A percentile compares a stretch with the other conserved stretches of the same genome.
phyloP scores from a whole-genome alignment of 2,329 filamentous ascomycete genomes.

The Talaromyces sp. region DNA sequence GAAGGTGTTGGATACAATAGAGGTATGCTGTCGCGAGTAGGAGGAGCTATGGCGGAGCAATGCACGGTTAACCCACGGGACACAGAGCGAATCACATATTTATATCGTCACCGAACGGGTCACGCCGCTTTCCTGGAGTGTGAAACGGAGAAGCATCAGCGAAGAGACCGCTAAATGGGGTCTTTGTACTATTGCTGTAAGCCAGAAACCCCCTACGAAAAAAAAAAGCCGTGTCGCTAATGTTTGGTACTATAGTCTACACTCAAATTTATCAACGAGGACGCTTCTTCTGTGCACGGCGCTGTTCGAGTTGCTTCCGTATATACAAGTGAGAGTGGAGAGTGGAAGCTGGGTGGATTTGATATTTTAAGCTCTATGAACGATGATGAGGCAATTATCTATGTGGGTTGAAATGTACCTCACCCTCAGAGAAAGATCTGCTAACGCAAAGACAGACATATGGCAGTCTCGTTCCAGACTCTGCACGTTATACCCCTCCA shows the following conservation, averaged over 20 bases:
- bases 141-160: constrained; percentile 78
- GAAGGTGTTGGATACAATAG: constrained; percentile 88
- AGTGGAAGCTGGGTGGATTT: constrained; percentile 95
- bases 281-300: constrained; percentile 87
- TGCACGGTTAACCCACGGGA: background rate
- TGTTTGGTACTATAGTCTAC: constrained; percentile 60
- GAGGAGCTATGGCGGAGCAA: background rate
- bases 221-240: background rate
- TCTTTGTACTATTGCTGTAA: constrained; percentile 74
- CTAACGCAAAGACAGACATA: constrained; percentile 57
- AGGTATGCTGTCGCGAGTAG: constrained; percentile 52
- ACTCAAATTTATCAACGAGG: constrained; percentile 91
- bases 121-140: constrained; percentile 81
- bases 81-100: constrained; percentile 83
- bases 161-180: constrained; percentile 98
- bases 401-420: constrained; percentile 46
- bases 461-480: constrained; percentile 81
- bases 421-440: constrained; percentile 1
- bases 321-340: constrained; percentile 91
- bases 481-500: constrained; percentile 76
- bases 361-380: constrained; percentile 93
- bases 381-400: constrained; percentile 90
- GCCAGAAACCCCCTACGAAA: constrained; percentile 11
- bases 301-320: constrained; percentile 79
- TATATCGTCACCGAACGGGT: constrained; percentile 94